These are phyloP conservation scores for Hericium rajendrae DNA, from an alignment of 768 basidiomycete genomes.

Conservation along the genomic window DNA sequence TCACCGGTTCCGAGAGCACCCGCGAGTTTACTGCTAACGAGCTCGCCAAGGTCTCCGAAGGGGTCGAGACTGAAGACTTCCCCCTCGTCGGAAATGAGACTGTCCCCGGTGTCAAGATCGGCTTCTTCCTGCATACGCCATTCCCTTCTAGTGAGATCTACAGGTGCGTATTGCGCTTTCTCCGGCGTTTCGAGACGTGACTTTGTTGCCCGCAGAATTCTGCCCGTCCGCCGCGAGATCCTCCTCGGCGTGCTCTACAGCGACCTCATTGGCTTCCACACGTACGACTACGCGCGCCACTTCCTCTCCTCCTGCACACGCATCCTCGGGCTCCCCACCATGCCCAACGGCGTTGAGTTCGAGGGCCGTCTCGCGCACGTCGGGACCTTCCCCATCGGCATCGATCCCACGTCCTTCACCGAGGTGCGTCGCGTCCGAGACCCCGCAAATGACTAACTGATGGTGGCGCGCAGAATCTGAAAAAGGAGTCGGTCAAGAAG, in stretches of 20 bases:
- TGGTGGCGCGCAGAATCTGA: constrained; percentile 46
- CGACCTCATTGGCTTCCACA: constrained; percentile 98
- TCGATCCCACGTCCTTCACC: constrained; percentile 88
- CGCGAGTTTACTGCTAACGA: constrained; percentile 53
- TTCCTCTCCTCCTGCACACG: constrained; percentile 98
- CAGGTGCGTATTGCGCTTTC: constrained; percentile 42
- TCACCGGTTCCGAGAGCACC: constrained; percentile 56
- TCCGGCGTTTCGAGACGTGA: constrained; percentile 5
- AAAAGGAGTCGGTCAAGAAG: constrained; percentile 69
- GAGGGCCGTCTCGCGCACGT: constrained; percentile 93
- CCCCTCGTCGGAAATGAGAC: constrained; percentile 26
- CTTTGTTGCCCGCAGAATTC: constrained; percentile 50
- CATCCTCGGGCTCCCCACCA: constrained; percentile 87
- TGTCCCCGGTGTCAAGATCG: constrained; percentile 78
- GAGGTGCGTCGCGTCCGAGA: constrained; percentile 36
- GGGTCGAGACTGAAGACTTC: constrained; percentile 44
- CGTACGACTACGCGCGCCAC: constrained; percentile 98
- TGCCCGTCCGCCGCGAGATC: constrained; percentile 95
- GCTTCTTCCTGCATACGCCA: constrained; percentile 97
- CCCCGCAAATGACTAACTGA: constrained; percentile 1
- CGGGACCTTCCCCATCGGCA: constrained; percentile 98
- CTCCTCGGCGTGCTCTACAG: constrained; percentile 93
- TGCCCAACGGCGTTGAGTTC: constrained; percentile 97
- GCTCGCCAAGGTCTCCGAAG: constrained; percentile 62
- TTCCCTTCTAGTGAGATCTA: constrained; percentile 98